These are phyloP conservation scores for Phytophthora ohioensis DNA, from an alignment of 352 stramenopile species.

Conservation along the genomic window DNA sequence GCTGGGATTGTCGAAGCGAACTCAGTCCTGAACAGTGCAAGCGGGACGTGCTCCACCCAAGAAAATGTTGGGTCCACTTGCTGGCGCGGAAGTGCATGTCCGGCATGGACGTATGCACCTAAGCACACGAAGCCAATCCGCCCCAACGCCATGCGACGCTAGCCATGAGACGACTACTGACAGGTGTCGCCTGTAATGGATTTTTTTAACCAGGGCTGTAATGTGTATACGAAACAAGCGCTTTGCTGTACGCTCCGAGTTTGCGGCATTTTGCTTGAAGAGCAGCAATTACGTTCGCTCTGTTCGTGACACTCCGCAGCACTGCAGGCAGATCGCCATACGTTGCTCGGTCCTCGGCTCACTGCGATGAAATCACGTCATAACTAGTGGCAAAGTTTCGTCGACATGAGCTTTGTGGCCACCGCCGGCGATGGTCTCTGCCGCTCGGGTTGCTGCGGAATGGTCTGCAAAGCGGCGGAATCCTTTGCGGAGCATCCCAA, in stretches of 20 bases:
- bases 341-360: too few relatives aligned
- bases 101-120: not conserved
- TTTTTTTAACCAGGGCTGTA: slow-evolving; percentile 6
- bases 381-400: too few relatives aligned
- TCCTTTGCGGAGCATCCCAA: too few relatives aligned
- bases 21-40: not conserved
- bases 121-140: slow-evolving; percentile 10
- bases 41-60: not conserved
- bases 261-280: not conserved
- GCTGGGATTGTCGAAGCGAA: not conserved
- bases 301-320: not conserved
- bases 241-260: not conserved
- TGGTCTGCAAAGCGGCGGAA: too few relatives aligned
- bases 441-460: too few relatives aligned
- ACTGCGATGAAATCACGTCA: too few relatives aligned
- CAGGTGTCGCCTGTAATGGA: slow-evolving; percentile 5
- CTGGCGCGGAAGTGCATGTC: not conserved
- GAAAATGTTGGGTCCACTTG: not conserved
- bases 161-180: slow-evolving; percentile 12
- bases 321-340: too few relatives aligned
- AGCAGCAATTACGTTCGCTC: too few relatives aligned
- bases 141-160: slow-evolving; percentile 9
- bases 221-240: slow-evolving; percentile 14
- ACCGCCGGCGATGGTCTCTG: too few relatives aligned
- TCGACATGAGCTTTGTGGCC: too few relatives aligned